phyloP scores from a whole-genome alignment of 352 stramenopile genomes.

The Saprolegnia diclina region DNA sequence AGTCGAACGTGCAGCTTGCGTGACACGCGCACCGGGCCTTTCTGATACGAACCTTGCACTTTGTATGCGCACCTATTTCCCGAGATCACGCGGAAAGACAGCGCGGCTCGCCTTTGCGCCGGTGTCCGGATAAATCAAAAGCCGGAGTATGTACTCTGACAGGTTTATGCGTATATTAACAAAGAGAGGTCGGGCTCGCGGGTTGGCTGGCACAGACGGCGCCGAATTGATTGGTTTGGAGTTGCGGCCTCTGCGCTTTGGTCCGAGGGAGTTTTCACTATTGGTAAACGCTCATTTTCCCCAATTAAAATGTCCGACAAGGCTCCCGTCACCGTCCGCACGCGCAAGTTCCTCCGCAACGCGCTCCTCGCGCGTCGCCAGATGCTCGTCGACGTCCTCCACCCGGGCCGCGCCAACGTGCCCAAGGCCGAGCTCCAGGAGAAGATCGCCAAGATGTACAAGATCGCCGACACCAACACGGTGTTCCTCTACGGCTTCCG shows the following conservation, averaged over 20 bases:
- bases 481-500: conserved; percentile 97
- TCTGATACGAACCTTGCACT: too few species aligned
- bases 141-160: background rate
- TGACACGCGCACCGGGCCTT: too few species aligned
- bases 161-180: background rate
- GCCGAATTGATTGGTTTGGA: conserved; percentile 22
- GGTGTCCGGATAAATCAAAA: background rate
- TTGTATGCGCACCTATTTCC: background rate
- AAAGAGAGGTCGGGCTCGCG: background rate
- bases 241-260: background rate
- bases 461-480: conserved; percentile 93
- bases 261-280: background rate
- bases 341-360: conserved; percentile 99
- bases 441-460: conserved; percentile 97
- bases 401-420: conserved; percentile 96
- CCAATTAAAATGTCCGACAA: conserved; percentile 84
- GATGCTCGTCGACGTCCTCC: conserved; percentile 98
- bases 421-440: conserved; percentile 96
- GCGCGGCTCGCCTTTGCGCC: too few species aligned
- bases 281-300: conserved; percentile 30
- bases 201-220: conserved; percentile 23
- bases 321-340: conserved; percentile 96
- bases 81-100: background rate
- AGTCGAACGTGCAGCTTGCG: background rate
- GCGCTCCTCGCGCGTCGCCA: conserved; percentile 95